Conservation (phyloP, 208 protist species). For the Tritrichomonas musculus region DNA sequence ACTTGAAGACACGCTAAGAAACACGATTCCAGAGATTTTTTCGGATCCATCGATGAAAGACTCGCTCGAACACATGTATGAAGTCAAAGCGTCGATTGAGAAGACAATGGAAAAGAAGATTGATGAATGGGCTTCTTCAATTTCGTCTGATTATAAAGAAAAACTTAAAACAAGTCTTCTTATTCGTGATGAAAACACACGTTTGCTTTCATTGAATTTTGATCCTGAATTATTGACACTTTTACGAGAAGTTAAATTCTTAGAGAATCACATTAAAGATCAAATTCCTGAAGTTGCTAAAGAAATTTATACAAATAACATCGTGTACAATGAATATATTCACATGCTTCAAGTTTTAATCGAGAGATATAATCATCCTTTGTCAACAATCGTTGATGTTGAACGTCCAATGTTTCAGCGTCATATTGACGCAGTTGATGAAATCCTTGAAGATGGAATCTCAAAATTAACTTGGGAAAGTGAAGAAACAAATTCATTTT, state of each 20-base stretch:
- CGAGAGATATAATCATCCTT: constrained; percentile 80
- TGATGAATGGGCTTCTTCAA: constrained; percentile 70
- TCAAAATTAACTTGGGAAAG: constrained; percentile 44
- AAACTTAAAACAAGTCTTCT: constrained; percentile 84
- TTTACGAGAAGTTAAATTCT: constrained; percentile 85
- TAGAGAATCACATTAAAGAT: constrained; percentile 50
- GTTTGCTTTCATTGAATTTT: constrained; percentile 77
- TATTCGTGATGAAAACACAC: constrained; percentile 42
- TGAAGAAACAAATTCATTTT: constrained; percentile 39
- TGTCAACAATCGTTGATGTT: constrained; percentile 67
- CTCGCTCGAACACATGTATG: constrained; percentile 28
- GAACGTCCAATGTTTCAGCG: constrained; percentile 75
- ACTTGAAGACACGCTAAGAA: constrained; percentile 59
- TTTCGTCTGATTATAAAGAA: constrained; percentile 70
- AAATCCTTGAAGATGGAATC: constrained; percentile 35
- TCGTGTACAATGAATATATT: constrained; percentile 72
- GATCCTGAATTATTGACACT: constrained; percentile 77
- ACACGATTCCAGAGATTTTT: constrained; percentile 24
- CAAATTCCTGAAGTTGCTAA: constrained; percentile 57
- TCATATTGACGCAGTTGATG: constrained; percentile 47
- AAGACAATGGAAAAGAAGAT: constrained; percentile 52
- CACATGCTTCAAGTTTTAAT: constrained; percentile 76
- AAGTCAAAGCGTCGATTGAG: constrained; percentile 16
- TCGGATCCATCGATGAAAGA: constrained; percentile 37
- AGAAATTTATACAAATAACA: constrained; percentile 71